Evolutionary conservation across 257 asterid species (phyloP).

Genomic region (Eustoma russellianum): DNA sequence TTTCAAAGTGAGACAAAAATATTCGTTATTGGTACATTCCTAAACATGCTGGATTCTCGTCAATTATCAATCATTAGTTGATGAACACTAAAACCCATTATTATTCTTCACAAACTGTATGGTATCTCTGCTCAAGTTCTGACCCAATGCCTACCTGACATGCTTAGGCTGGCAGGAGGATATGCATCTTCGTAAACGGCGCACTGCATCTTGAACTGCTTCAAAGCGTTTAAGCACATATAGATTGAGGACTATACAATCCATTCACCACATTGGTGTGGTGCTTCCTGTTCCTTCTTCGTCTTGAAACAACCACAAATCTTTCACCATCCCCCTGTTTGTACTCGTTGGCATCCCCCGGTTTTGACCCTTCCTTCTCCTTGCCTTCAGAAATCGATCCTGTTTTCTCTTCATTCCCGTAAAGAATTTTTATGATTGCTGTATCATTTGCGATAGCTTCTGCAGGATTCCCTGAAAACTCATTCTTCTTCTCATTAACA

Average conservation of each 20-base stretch:
- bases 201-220: slow-evolving; percentile 7
- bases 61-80: too few species aligned
- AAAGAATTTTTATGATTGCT: slow-evolving; percentile 62
- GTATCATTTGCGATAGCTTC: slow-evolving; percentile 76
- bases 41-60: too few species aligned
- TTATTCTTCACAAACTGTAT: too few species aligned
- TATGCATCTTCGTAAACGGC: background rate
- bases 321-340: slow-evolving; percentile 73
- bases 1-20: too few species aligned
- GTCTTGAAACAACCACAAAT: slow-evolving; percentile 73
- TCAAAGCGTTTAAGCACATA: slow-evolving; percentile 82
- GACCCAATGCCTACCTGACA: background rate
- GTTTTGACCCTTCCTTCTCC: slow-evolving; percentile 16
- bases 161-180: background rate
- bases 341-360: slow-evolving; percentile 25
- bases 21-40: too few species aligned
- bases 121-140: too few species aligned
- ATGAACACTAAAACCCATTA: background rate
- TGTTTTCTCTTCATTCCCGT: slow-evolving; percentile 47
- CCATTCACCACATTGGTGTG: slow-evolving; percentile 54
- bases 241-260: slow-evolving; percentile 65
- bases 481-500: slow-evolving; percentile 35
- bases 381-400: slow-evolving; percentile 19
- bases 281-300: slow-evolving; percentile 81
- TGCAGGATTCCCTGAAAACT: slow-evolving; percentile 40